These are phyloP conservation scores for Cyberlindnera japonica DNA, from an alignment of 805 yeast genomes.

Conservation along the genomic window DNA sequence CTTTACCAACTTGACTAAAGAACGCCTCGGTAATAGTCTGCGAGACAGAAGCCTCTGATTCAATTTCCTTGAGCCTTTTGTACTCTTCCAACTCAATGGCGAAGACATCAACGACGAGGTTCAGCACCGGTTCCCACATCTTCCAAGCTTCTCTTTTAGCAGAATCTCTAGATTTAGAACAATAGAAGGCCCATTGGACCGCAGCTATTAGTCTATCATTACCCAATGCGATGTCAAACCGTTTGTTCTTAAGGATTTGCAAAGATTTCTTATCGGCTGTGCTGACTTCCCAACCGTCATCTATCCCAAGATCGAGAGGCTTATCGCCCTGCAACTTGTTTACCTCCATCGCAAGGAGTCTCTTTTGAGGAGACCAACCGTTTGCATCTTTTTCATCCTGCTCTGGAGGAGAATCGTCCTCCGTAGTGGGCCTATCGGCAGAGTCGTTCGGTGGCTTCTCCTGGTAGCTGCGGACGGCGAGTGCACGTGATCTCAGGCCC, in stretches of 20 bases:
- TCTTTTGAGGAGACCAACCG: constrained; percentile 26
- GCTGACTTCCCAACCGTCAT: constrained; percentile 8
- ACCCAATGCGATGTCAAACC: constrained; percentile 25
- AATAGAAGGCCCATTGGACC: constrained; percentile 30
- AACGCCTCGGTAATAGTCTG: constrained; percentile 10
- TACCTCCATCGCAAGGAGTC: constrained; percentile 11
- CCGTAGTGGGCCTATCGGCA: neutral
- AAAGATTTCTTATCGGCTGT: constrained; percentile 20
- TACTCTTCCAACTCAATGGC: constrained; percentile 12
- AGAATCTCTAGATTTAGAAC: constrained; percentile 20
- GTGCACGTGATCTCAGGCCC: constrained; percentile 13
- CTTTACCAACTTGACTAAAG: constrained; percentile 12
- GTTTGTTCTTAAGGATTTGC: constrained; percentile 23
- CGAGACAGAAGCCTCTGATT: neutral
- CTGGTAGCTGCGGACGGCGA: constrained; percentile 13
- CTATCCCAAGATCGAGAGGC: constrained; percentile 4
- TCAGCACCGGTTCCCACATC: constrained; percentile 23
- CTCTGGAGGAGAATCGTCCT: neutral
- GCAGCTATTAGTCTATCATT: constrained; percentile 26
- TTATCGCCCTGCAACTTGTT: neutral
- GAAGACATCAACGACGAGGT: constrained; percentile 19
- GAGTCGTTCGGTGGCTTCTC: constrained; percentile 5
- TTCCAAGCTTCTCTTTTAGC: constrained; percentile 16
- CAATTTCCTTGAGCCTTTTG: neutral
- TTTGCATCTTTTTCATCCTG: neutral